Evolutionary conservation across 1,284 basidiomycete species (phyloP), one percentile per base, ranked within the genome.

Genomic region (Ustilago sp.): DNA sequence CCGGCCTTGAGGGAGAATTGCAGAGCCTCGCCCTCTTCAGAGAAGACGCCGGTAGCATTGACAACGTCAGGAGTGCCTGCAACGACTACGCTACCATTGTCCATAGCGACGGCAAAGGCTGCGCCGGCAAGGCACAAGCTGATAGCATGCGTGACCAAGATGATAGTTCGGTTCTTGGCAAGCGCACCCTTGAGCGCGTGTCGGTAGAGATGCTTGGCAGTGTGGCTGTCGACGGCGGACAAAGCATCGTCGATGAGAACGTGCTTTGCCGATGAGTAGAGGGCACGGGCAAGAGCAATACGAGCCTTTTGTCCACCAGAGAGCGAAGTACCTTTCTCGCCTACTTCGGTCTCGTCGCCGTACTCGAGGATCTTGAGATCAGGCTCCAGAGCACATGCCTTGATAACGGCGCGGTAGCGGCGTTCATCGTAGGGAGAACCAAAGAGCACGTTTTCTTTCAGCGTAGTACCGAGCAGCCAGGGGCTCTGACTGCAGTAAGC

Each of bases 281-380:
- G 91, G 1, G 96, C 95, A 63, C 96, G 91, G 28, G 95, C 95
- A 8, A 85, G 70, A 8, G 80, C 83, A 34, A 87, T 83, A 88
- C 96, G 89, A 38, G 94, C 94, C 82, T 98, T 98, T 86, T 99
- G 96, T 34, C 96, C 96, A 64, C 96, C 96, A 28, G 93, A 94
- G 36, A 89, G 87, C 1, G 88, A 88, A 2, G 89, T 89, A n/a
- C 85, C 84, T 85, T 92, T 91, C 87, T 95, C 93, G 32, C 93
- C 94, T 66, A 95, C 94, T 85, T 95, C 93, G 0, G 94, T 93
- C 83, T 93, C 90, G 81, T 98, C 95, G 4, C 95, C 94, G 83
- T 97, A 95, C 86, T 98, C 95, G 32, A 98, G 88, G 62, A 98
- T 95, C 63, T 92, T 90, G 51, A 98, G 89, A 85, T 99, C 96